A percentile compares a stretch with the other conserved stretches of the same genome.
These are phyloP conservation scores for Pichia cabralensis DNA, from an alignment of 805 yeast species.

Conservation along the genomic window DNA sequence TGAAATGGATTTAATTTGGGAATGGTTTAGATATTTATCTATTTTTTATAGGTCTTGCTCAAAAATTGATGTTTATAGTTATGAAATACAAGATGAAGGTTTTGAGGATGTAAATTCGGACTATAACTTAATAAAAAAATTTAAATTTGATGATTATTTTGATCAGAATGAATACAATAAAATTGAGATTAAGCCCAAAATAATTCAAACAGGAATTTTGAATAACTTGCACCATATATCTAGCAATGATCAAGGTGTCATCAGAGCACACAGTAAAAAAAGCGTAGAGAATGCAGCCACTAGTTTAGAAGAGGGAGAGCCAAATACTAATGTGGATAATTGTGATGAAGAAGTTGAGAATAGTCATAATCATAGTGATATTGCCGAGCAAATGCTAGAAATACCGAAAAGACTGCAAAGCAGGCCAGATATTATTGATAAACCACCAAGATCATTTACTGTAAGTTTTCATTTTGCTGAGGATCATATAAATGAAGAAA, in stretches of 20 bases:
- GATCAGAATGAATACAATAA: conserved; percentile 14
- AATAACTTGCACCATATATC: too few relatives aligned
- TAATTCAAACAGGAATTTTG: too few relatives aligned
- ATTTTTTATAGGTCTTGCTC: conserved; percentile 39
- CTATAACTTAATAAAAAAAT: conserved; percentile 21
- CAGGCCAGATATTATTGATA: conserved; percentile 19
- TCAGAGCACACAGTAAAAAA: neutral
- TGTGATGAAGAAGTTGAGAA: conserved; percentile 3
- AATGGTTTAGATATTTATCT: conserved; percentile 26
- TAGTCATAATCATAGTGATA: conserved; percentile 1
- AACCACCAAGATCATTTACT: conserved; percentile 26
- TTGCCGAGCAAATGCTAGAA: conserved; percentile 7
- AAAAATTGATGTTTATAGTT: conserved; percentile 37
- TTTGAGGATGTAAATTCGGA: conserved; percentile 31
- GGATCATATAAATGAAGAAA: conserved; percentile 9
- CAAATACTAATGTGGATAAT: conserved; percentile 10
- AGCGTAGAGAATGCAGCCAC: conserved; percentile 12
- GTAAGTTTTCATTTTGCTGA: conserved; percentile 18
- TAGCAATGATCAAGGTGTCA: too few relatives aligned
- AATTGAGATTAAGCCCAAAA: conserved; percentile 21
- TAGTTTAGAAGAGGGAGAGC: conserved; percentile 4
- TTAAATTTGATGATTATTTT: conserved; percentile 20
- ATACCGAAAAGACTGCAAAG: conserved; percentile 17
- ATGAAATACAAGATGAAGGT: conserved; percentile 32
- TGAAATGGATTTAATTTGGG: conserved; percentile 15